phyloP scores from a whole-genome alignment of 352 stramenopile species.

The Pythium pectinolyticum region DNA sequence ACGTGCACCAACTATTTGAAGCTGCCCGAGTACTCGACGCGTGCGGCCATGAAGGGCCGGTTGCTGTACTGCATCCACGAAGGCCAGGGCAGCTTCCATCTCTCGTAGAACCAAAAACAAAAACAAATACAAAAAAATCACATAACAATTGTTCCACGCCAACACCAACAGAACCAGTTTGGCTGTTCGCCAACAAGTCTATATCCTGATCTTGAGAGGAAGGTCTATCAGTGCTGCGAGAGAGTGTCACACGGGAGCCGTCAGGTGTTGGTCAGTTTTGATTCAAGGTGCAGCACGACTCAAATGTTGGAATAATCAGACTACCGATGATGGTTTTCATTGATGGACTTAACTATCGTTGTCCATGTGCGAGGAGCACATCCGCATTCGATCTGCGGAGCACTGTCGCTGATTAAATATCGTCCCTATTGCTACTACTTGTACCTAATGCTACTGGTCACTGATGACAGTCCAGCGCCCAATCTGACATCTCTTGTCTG shows the following conservation, averaged over 20 bases:
- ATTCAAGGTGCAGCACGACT: background rate
- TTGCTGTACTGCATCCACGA: slow-evolving; percentile 86
- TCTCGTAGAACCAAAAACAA: slow-evolving; percentile 43
- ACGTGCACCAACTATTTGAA: slow-evolving; percentile 92
- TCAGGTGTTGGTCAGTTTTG: too few relatives aligned
- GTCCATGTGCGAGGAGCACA: background rate
- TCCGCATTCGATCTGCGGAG: slow-evolving; percentile 25
- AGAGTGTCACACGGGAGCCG: too few relatives aligned
- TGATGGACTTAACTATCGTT: slow-evolving; percentile 21
- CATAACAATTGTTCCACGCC: too few relatives aligned
- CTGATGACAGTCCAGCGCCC: background rate
- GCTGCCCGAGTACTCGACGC: slow-evolving; percentile 87
- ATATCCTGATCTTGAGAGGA: too few relatives aligned
- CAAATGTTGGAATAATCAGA: background rate
- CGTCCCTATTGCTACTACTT: slow-evolving; percentile 22
- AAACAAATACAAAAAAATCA: background rate
- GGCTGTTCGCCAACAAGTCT: too few relatives aligned
- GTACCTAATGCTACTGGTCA: background rate
- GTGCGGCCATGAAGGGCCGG: slow-evolving; percentile 63
- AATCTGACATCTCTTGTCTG: slow-evolving; percentile 8
- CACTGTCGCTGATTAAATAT: slow-evolving; percentile 21
- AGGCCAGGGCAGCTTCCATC: slow-evolving; percentile 81
- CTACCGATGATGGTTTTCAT: background rate
- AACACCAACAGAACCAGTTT: background rate
- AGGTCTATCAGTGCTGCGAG: too few relatives aligned